A percentile compares a stretch with the other conserved stretches of the same genome.
phyloP scores from a whole-genome alignment of 768 basidiomycete genomes.

The Hemileccinum rubropunctum region DNA sequence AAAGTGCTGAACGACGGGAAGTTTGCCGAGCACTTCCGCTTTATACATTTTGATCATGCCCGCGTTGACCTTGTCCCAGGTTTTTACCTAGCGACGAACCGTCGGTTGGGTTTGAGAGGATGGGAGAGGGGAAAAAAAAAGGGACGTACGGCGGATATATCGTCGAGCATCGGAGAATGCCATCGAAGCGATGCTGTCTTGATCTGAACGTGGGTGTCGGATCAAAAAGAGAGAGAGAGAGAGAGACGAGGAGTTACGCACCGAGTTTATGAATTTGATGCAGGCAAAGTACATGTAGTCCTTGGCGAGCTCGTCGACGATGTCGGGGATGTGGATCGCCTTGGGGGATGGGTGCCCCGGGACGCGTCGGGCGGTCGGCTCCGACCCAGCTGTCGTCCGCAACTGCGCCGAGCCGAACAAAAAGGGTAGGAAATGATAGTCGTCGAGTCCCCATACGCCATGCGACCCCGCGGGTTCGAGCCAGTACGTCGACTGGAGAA shows the following conservation, averaged over 20 bases:
- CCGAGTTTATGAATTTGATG: conserved; percentile 94
- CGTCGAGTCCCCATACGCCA: conserved; percentile 96
- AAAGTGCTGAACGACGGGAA: conserved; percentile 96
- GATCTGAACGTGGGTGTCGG: conserved; percentile 49
- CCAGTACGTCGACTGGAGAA: conserved; percentile 93
- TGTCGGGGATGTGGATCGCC: conserved; percentile 87
- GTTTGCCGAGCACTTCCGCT: conserved; percentile 92
- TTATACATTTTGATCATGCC: conserved; percentile 99
- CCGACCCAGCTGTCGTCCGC: conserved; percentile 6
- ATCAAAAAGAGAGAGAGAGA: too few relatives aligned
- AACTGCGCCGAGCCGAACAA: conserved; percentile 84
- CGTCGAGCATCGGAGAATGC: conserved; percentile 99
- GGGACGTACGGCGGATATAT: conserved; percentile 75
- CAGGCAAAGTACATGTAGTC: conserved; percentile 98
- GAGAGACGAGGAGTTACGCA: conserved; percentile 35
- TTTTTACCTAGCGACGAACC: conserved; percentile 55
- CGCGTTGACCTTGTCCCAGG: conserved; percentile 94
- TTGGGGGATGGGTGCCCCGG: conserved; percentile 83
- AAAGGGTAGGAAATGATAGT: conserved; percentile 95
- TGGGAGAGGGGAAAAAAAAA: background rate
- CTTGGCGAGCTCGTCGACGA: conserved; percentile 87
- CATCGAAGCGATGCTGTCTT: conserved; percentile 94
- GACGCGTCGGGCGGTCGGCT: conserved; percentile 6
- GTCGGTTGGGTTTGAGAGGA: too few relatives aligned
- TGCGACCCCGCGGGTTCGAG: conserved; percentile 99